Base-by-base conservation (phyloP, 108 stramenopile genomes). In the Nannochloropsis salina region DNA sequence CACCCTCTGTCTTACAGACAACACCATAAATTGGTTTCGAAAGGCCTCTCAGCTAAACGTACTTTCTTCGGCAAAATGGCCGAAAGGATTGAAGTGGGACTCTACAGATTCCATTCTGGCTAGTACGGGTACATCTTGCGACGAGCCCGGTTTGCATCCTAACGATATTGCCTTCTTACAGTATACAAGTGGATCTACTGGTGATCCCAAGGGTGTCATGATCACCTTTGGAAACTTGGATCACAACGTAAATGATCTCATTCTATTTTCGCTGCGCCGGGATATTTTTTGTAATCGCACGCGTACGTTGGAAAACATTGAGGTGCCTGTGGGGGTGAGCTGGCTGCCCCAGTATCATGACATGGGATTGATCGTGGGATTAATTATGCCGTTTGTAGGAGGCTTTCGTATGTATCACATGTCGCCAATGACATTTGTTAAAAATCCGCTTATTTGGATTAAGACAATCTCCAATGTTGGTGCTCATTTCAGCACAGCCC, bases 301-400 rank as follows among this genome's bases (percentile, higher is more conserved):
- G 22, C 82, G 80, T 6, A 82, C 44, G 84, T n/a, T 40, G 5
- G 82, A 61, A 2, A 41, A 31, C 80, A 84, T 40, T 31, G 41
- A 80, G 84, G 83, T 41, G 86, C 85, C 86, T 21, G 20, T 42
- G 12, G 88, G 88, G 1, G 98, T 96, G 9, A 95, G 95, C 41
- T 99, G 99, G 99, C 92, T 99, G 15, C 99, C 99, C 1, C 98
- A 99, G 91, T 99, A 99, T 88, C 99, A 99, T 86, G 99, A 99
- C 88, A 98, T 99, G 97, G 99, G 98, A 44, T 91, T 98, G 31
- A 97, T 99, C 84, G 98, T 97, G 79, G 93, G 94, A 15, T 94
- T 96, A 45, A 89, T 98, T 1, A 87, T 93, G 20, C 87, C 96
- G 18, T 98, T 96, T 83, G 98, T 97, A 84, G 97, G 99, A 18